phyloP scores from a whole-genome alignment of 306 rosid genomes.

The Begonia loranthoides region DNA sequence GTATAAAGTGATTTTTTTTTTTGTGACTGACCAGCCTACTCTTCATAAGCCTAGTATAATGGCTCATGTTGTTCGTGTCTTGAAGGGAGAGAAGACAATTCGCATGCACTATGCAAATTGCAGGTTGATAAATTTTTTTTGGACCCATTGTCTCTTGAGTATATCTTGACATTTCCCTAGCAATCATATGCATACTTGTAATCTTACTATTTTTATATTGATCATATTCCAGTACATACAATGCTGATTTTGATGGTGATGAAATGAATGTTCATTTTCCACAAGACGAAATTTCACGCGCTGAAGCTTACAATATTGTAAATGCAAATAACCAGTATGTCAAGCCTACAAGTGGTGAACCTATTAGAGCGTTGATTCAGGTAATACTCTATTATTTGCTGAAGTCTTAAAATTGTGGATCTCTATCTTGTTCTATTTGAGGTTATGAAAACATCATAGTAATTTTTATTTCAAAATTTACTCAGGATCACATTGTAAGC shows the following conservation, averaged over 20 bases:
- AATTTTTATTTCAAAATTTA: background rate
- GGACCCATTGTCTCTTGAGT: no score
- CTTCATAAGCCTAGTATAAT: constrained; percentile 98
- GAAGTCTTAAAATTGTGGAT: background rate
- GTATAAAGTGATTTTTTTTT: constrained; percentile 5
- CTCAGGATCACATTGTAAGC: constrained; percentile 90
- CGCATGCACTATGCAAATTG: constrained; percentile 92
- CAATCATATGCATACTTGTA: constrained; percentile 9
- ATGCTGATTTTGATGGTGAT: constrained; percentile 98
- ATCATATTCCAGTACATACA: constrained; percentile 54
- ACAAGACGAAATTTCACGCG: constrained; percentile 93
- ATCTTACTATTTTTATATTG: background rate
- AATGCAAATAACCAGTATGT: constrained; percentile 94
- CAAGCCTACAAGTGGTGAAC: constrained; percentile 96
- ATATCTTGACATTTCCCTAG: background rate
- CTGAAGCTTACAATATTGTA: constrained; percentile 89
- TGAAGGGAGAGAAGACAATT: constrained; percentile 89
- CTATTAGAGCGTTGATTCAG: constrained; percentile 92
- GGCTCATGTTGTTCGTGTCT: constrained; percentile 86
- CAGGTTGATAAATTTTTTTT: constrained; percentile 10
- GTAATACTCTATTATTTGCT: constrained; percentile 16
- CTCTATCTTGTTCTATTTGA: background rate
- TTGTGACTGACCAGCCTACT: constrained; percentile 55
- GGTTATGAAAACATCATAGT: background rate
- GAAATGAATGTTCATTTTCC: constrained; percentile 98